Percentiles rank a stretch among this genome's conserved stretches.
Conservation (phyloP, 2,329 filamentous ascomycete species). For the Domatiomyces catenatus region DNA sequence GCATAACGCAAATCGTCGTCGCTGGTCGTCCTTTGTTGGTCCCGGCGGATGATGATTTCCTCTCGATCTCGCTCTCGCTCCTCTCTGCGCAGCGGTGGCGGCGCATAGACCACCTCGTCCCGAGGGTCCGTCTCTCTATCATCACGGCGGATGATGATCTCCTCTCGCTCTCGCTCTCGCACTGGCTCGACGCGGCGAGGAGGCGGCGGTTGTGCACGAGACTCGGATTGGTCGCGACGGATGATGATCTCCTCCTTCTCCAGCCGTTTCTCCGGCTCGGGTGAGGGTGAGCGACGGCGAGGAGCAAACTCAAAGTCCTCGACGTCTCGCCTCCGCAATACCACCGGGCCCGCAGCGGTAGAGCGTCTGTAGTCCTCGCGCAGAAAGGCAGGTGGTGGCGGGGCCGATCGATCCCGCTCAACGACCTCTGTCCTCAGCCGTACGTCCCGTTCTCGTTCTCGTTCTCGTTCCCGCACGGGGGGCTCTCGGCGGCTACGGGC, state of each 20-base stretch:
- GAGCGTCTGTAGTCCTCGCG: slow-evolving; percentile 22
- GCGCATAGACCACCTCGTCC: not conserved
- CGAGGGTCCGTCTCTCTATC: slow-evolving; percentile 11
- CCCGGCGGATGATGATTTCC: slow-evolving; percentile 32
- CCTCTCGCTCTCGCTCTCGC: slow-evolving; percentile 22
- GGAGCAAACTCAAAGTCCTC: slow-evolving; percentile 19
- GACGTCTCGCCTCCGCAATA: slow-evolving; percentile 19
- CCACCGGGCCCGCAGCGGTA: slow-evolving; percentile 20
- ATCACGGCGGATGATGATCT: slow-evolving; percentile 23
- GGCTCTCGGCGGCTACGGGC: slow-evolving; percentile 30
- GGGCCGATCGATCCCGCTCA: slow-evolving; percentile 9
- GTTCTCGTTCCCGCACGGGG: slow-evolving; percentile 17
- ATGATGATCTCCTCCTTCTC: slow-evolving; percentile 25
- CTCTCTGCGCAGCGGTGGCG: slow-evolving; percentile 8
- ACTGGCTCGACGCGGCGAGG: slow-evolving; percentile 7
- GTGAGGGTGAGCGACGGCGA: slow-evolving; percentile 16
- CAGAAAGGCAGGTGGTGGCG: slow-evolving; percentile 22
- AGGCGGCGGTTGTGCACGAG: slow-evolving; percentile 10
- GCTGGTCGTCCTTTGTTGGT: slow-evolving; percentile 15
- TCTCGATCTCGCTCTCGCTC: slow-evolving; percentile 23
- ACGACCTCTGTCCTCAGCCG: slow-evolving; percentile 12
- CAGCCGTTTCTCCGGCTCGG: slow-evolving; percentile 15
- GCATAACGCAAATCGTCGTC: slow-evolving; percentile 9
- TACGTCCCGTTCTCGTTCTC: slow-evolving; percentile 26
- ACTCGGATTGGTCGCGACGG: slow-evolving; percentile 18